These are phyloP conservation scores for Fusarium hostae DNA, from an alignment of 2,329 filamentous ascomycete species.

Conservation along the genomic window DNA sequence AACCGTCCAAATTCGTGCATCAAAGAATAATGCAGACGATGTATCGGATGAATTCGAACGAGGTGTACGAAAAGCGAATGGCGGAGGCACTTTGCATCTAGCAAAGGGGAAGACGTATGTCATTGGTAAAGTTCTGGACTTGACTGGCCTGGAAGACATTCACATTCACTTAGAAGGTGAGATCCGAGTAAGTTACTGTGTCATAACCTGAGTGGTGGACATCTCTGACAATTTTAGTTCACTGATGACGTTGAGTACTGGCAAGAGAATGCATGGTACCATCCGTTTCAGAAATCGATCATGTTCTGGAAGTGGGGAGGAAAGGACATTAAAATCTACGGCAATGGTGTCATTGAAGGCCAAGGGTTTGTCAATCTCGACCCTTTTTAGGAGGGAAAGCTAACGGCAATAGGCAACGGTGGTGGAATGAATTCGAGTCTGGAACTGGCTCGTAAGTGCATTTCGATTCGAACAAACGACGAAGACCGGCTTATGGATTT, in stretches of 20 bases:
- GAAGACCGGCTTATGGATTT: not conserved
- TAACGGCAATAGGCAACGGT: conserved; percentile 20
- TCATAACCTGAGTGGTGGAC: no score
- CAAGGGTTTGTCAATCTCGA: conserved; percentile 50
- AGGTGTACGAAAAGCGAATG: conserved; percentile 58
- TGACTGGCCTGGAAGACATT: conserved; percentile 67
- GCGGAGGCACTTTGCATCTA: conserved; percentile 67
- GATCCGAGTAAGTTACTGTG: conserved; percentile 45
- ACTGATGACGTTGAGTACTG: conserved; percentile 58
- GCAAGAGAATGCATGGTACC: conserved; percentile 54
- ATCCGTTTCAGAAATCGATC: conserved; percentile 62
- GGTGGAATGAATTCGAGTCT: conserved; percentile 37
- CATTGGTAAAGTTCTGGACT: conserved; percentile 68
- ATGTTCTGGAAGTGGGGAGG: conserved; percentile 74
- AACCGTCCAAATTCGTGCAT: conserved; percentile 27
- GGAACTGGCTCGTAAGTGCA: conserved; percentile 28
- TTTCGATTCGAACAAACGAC: not conserved
- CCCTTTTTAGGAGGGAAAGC: not conserved
- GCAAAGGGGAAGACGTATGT: conserved; percentile 65
- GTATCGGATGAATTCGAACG: conserved; percentile 27
- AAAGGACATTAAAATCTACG: conserved; percentile 69
- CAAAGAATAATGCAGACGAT: conserved; percentile 30
- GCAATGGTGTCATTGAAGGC: conserved; percentile 65
- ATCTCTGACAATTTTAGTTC: conserved; percentile 46
- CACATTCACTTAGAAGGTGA: conserved; percentile 69